phyloP scores from a whole-genome alignment of 2,329 filamentous ascomycete species.

The Arachnopeziza araneosa region DNA sequence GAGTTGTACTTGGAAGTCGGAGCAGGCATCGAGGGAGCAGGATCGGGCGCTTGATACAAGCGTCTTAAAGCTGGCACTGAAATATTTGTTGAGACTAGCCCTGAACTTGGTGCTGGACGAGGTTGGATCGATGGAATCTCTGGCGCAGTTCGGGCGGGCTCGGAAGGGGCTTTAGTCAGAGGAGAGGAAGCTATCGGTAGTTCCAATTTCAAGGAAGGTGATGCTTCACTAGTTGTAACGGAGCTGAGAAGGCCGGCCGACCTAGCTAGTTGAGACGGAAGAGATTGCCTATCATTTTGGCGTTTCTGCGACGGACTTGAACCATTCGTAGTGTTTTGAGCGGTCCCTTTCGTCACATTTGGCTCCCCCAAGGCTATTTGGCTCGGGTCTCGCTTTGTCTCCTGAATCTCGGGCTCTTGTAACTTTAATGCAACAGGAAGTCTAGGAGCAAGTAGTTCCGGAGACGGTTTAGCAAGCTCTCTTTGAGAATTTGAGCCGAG shows the following conservation, averaged over 20 bases:
- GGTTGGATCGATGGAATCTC: slow-evolving; percentile 2
- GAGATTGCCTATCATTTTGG: neutral
- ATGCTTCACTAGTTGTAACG: neutral
- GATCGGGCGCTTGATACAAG: neutral
- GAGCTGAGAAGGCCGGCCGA: neutral
- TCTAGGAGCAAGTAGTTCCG: neutral
- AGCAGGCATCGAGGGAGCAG: neutral
- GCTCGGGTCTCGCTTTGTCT: neutral
- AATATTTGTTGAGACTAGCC: neutral
- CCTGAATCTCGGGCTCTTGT: neutral
- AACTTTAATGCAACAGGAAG: neutral
- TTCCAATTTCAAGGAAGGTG: neutral
- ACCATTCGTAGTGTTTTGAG: neutral
- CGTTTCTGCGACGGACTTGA: neutral
- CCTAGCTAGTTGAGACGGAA: neutral
- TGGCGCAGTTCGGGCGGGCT: neutral
- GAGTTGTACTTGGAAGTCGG: neutral
- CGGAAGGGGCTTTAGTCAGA: neutral
- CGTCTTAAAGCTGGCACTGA: neutral
- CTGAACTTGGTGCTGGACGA: slow-evolving; percentile 1
- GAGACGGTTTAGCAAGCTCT: neutral
- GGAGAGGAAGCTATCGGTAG: neutral
- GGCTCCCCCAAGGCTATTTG: neutral
- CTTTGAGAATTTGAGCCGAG: neutral
- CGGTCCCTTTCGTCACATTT: neutral